A percentile compares a stretch with the other conserved stretches of the same genome.
Evolutionary conservation across 345 rosid species (phyloP).

Genomic region (Citrus reticulata): DNA sequence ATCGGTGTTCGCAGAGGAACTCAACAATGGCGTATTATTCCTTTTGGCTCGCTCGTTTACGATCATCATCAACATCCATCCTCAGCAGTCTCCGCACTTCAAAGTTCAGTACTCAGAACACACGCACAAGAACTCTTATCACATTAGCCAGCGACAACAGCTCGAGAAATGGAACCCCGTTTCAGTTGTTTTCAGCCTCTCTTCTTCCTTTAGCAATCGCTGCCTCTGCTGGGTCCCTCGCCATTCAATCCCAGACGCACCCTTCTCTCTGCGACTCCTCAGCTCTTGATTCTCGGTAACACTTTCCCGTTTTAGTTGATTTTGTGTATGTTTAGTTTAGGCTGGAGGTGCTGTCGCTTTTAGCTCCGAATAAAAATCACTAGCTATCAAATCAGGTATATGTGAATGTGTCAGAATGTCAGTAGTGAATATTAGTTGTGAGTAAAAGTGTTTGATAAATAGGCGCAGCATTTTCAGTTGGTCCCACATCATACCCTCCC

Average conservation of each 20-base stretch:
- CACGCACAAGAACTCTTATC: neutral
- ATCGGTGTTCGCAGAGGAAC: neutral
- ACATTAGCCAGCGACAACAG: constrained; percentile 4
- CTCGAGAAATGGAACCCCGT: constrained; percentile 3
- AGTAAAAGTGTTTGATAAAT: no score
- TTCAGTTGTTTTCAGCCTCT: constrained; percentile 32
- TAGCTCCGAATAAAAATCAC: neutral
- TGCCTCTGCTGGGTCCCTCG: constrained; percentile 50
- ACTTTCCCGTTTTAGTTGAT: neutral
- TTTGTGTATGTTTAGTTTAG: neutral
- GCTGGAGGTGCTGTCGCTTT: neutral
- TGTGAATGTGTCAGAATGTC: neutral
- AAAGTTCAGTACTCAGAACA: neutral
- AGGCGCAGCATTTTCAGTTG: no score
- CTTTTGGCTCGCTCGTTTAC: constrained; percentile 40
- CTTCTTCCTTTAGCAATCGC: constrained; percentile 59
- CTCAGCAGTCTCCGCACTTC: constrained; percentile 27
- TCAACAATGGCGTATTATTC: constrained; percentile 36
- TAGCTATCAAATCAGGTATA: neutral
- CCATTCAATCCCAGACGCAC: constrained; percentile 32
- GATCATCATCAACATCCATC: constrained; percentile 32
- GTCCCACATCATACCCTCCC: no score
- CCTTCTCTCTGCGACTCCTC: constrained; percentile 58
- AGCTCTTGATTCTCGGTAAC: constrained; percentile 44
- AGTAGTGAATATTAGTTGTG: neutral